A percentile compares a stretch with the other conserved stretches of the same genome.
phyloP scores from a whole-genome alignment of 2,329 filamentous ascomycete species.

The Ophiostoma montium region DNA sequence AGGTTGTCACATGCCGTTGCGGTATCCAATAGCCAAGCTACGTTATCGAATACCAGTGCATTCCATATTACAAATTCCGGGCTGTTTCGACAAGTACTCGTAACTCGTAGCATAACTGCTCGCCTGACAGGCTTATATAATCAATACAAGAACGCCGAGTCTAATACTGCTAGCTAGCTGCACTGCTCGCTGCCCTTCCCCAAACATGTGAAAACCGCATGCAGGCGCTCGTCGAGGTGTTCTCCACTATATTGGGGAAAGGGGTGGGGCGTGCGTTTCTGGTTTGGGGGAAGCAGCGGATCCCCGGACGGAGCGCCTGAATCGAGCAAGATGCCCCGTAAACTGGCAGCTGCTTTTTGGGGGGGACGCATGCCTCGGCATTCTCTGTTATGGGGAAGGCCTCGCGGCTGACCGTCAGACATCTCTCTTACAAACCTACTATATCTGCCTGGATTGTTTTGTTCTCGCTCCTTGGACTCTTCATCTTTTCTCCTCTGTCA shows the following conservation, averaged over 20 bases:
- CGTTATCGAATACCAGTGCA: no score
- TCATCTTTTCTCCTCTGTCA: neutral
- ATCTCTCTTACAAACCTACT: neutral
- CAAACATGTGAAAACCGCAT: slow-evolving; percentile 1
- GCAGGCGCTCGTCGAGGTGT: neutral
- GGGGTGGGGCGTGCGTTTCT: neutral
- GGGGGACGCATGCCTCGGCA: neutral
- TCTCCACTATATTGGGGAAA: neutral
- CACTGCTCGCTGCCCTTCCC: neutral
- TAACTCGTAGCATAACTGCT: no score
- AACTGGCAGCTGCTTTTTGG: neutral
- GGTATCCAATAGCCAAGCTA: no score
- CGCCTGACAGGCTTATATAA: neutral
- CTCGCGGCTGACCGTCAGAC: neutral
- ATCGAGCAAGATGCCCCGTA: neutral
- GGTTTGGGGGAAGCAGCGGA: neutral
- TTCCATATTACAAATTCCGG: no score
- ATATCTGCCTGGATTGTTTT: no score
- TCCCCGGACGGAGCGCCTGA: neutral
- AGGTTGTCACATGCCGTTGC: no score
- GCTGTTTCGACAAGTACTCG: no score
- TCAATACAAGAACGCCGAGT: neutral
- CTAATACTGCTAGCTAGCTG: no score
- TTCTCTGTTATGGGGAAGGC: slow-evolving; percentile 3
- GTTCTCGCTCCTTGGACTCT: no score